phyloP scores from a whole-genome alignment of 1,284 basidiomycete genomes.

The Cystobasidium sp. region DNA sequence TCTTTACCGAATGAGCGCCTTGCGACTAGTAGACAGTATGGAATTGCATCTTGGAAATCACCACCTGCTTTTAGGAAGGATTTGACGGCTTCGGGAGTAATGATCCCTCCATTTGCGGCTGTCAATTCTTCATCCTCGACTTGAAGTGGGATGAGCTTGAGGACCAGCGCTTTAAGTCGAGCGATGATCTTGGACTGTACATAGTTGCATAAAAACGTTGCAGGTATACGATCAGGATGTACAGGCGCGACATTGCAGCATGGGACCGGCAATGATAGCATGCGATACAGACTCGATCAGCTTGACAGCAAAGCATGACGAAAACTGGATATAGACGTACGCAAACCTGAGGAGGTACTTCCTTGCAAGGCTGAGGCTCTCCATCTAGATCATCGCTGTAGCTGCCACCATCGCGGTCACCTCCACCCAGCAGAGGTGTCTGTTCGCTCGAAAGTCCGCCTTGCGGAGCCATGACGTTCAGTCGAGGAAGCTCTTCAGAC shows the following conservation, averaged over 20 bases:
- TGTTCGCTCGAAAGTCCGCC: constrained; percentile 5
- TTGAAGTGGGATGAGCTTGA: constrained; percentile 78
- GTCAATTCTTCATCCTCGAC: constrained; percentile 63
- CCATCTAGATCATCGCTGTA: background rate
- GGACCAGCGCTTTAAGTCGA: constrained; percentile 75
- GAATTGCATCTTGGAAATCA: constrained; percentile 74
- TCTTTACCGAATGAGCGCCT: constrained; percentile 47
- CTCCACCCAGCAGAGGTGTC: constrained; percentile 13
- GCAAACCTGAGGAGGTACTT: constrained; percentile 34
- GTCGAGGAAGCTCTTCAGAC: background rate
- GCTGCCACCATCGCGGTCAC: background rate
- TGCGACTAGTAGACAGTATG: constrained; percentile 52
- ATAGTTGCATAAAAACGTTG: background rate
- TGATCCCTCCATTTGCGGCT: constrained; percentile 67
- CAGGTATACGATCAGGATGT: background rate
- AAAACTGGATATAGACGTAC: background rate
- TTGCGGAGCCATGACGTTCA: constrained; percentile 10
- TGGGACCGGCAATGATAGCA: background rate
- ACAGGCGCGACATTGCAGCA: background rate
- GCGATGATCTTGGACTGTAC: constrained; percentile 63
- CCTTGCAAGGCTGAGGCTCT: constrained; percentile 20
- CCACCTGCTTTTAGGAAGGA: constrained; percentile 60
- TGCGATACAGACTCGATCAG: background rate
- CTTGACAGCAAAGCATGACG: background rate
- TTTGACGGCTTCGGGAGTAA: constrained; percentile 48